phyloP scores from a whole-genome alignment of 192 early-diverging fungal species.

The Coemansia furcata region DNA sequence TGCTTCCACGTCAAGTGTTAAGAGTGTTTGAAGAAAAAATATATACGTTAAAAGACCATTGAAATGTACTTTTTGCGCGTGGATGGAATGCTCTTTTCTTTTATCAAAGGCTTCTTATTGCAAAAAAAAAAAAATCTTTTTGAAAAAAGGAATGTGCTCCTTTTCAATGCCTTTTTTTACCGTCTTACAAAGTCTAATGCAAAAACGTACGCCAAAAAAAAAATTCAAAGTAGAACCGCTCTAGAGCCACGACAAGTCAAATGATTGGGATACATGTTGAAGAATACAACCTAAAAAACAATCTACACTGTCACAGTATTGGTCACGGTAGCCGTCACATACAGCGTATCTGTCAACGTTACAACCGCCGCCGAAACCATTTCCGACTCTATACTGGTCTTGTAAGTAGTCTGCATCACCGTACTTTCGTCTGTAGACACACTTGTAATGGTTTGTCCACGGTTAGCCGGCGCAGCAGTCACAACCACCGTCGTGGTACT shows the following conservation, averaged over 20 bases:
- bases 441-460: not conserved
- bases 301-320: not conserved
- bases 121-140: no score
- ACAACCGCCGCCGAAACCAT: not conserved
- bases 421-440: not conserved
- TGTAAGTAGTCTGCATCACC: not conserved
- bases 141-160: not conserved
- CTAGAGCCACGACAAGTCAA: not conserved
- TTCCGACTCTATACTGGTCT: not conserved
- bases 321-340: conserved; percentile 1
- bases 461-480: not conserved
- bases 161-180: not conserved
- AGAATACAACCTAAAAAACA: not conserved
- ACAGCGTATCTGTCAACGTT: conserved; percentile 1
- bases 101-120: no score
- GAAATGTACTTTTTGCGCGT: not conserved
- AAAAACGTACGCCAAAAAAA: not conserved
- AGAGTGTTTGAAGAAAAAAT: not conserved
- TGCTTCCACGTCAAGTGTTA: not conserved
- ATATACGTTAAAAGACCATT: not conserved
- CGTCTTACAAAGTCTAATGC: no score
- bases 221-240: not conserved
- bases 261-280: not conserved
- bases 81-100: no score
- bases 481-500: not conserved